Evolutionary conservation across 129 eudicot species (phyloP).

Genomic region (Daucus carota): DH1_v3.0 NC_030382.2:40687501-40688000

Average conservation of each 20-base stretch:
- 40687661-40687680: constrained; percentile 53
- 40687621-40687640: neutral
- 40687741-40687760: constrained; percentile 46
- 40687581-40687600: neutral
- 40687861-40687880: neutral
- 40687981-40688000: constrained; percentile 60
- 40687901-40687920: neutral
- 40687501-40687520: neutral
- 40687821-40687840: constrained; percentile 55
- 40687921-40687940: neutral
- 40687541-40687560: neutral
- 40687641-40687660: neutral
- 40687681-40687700: constrained; percentile 70
- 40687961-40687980: constrained; percentile 62
- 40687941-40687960: constrained; percentile 83
- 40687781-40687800: constrained; percentile 73
- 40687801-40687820: constrained; percentile 88
- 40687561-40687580: neutral
- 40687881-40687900: neutral
- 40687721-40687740: constrained; percentile 76
- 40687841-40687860: constrained; percentile 3
- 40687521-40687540: neutral
- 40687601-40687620: neutral
- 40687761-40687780: constrained; percentile 57
- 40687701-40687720: constrained; percentile 58